Percentiles rank a stretch among this genome's conserved stretches.
Conservation (phyloP, 352 stramenopile genomes). For the Thalassiosira exigua region DNA sequence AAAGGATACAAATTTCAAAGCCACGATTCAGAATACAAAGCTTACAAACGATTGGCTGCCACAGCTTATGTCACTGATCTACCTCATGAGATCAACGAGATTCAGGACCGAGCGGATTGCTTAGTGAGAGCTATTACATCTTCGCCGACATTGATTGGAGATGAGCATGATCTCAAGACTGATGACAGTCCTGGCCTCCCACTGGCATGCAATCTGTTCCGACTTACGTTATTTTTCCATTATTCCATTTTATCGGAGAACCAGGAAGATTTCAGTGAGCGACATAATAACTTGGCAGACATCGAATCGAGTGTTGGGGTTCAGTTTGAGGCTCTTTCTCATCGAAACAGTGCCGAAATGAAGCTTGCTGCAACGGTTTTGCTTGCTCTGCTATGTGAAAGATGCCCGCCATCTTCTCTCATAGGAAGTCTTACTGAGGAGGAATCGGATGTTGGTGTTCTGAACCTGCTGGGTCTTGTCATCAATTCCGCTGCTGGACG, state of each 20-base stretch:
- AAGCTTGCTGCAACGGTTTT: constrained; percentile 56
- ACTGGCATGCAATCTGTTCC: constrained; percentile 17
- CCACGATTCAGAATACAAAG: neutral
- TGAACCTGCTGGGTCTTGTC: constrained; percentile 67
- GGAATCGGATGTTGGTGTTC: constrained; percentile 42
- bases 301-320: no score
- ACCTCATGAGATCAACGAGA: constrained; percentile 16
- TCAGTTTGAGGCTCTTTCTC: no score
- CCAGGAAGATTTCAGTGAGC: no score
- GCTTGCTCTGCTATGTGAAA: constrained; percentile 71
- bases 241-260: constrained; percentile 16
- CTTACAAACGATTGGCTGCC: constrained; percentile 2
- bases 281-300: no score
- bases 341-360: constrained; percentile 25
- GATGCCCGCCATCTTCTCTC: constrained; percentile 61
- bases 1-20: constrained; percentile 33
- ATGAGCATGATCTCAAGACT: no score
- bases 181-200: no score
- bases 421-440: constrained; percentile 36
- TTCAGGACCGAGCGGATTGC: constrained; percentile 29
- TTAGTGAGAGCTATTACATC: constrained; percentile 32
- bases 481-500: constrained; percentile 53
- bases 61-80: constrained; percentile 9
- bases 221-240: constrained; percentile 4
- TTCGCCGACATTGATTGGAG: no score